Evolutionary conservation across 2,329 filamentous ascomycete genomes (phyloP), one percentile per base, ranked within the genome.

Genomic region (Fonsecaea nubica): DNA sequence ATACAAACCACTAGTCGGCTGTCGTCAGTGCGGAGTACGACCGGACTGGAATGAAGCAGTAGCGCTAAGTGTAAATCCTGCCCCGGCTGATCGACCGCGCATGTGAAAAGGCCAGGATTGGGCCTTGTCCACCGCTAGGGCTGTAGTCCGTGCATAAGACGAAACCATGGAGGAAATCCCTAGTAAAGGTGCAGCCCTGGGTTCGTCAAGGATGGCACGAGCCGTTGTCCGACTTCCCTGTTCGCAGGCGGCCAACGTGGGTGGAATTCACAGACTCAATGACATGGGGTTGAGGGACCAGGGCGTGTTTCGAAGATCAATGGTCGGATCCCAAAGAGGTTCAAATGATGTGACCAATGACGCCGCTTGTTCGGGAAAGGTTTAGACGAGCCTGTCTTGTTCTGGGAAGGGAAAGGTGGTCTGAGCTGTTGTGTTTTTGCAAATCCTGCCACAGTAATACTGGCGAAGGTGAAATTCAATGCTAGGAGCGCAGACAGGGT

Each of bases 1-100:
- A 35, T 59, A 48, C 58, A 35, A 48, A 60, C 58, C 58, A 60
- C 58, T 60, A 52, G 58, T 53, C 58, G n/a, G 58, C 32, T 52
- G 58, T 60, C 53, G 48, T 61, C 45, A 9, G 32, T 38, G 58
- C 45, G 45, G 58, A 61, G 45, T 61, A 53, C 45, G 25, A 48
- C 18, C 9, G 45, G 33, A 18, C 38, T 35, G 42, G n/a, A 10
- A n/a, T 61, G 45, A 15, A 33, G 45, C 52, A 33, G 30, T 3
- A 53, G 5, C 30, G 33, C 30, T 53, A 61, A 48, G 21, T 8
- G 42, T 18, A 53, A 54, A 53, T 61, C 58, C 58, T 53, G 12
- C 58, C 45, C 32, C 58, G 58, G 33, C 8, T 36, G 58, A 61
- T 30, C 38, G 48, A 40, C 45, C 18, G 32, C 53, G 45, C 58